Conservation (phyloP, 2,329 filamentous ascomycete species). For the Aspergillus brasiliensis region DNA sequence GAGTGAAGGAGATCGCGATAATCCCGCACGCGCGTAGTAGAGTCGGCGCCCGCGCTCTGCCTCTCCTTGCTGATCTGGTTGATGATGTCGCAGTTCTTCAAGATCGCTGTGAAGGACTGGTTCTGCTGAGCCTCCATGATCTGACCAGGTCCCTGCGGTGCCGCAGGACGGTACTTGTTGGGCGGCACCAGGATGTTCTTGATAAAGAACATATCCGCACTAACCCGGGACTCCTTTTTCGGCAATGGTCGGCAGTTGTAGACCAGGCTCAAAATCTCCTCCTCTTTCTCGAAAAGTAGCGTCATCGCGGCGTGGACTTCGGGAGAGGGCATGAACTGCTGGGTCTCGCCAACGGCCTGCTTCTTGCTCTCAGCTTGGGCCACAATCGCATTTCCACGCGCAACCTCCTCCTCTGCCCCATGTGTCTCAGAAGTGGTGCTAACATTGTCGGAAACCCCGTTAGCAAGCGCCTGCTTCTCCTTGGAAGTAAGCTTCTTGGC, state of each 20-base stretch:
- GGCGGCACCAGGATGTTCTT: conserved; percentile 84
- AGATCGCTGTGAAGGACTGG: conserved; percentile 78
- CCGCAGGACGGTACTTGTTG: conserved; percentile 87
- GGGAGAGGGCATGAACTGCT: conserved; percentile 77
- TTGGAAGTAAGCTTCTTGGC: conserved; percentile 44
- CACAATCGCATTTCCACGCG: conserved; percentile 53
- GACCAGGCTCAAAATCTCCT: conserved; percentile 78
- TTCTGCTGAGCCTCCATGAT: conserved; percentile 91
- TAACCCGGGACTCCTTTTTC: conserved; percentile 61
- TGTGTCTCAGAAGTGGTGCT: conserved; percentile 56
- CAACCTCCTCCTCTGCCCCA: conserved; percentile 61
- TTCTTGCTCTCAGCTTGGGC: conserved; percentile 37
- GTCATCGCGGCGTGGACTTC: conserved; percentile 79
- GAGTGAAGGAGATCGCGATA: conserved; percentile 78
- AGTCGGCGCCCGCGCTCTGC: conserved; percentile 50
- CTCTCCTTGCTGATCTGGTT: conserved; percentile 74
- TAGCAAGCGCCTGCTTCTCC: conserved; percentile 29
- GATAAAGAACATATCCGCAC: conserved; percentile 92
- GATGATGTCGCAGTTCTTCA: conserved; percentile 73
- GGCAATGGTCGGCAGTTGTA: conserved; percentile 74
- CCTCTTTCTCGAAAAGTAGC: conserved; percentile 83
- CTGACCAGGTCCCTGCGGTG: conserved; percentile 74
- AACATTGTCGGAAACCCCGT: conserved; percentile 52
- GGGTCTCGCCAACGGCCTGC: conserved; percentile 45
- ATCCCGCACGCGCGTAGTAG: conserved; percentile 57